Percentiles rank a stretch among this genome's conserved stretches.
Evolutionary conservation across 1,284 basidiomycete species (phyloP).

Genomic region (Ceratobasidium sp.): DNA sequence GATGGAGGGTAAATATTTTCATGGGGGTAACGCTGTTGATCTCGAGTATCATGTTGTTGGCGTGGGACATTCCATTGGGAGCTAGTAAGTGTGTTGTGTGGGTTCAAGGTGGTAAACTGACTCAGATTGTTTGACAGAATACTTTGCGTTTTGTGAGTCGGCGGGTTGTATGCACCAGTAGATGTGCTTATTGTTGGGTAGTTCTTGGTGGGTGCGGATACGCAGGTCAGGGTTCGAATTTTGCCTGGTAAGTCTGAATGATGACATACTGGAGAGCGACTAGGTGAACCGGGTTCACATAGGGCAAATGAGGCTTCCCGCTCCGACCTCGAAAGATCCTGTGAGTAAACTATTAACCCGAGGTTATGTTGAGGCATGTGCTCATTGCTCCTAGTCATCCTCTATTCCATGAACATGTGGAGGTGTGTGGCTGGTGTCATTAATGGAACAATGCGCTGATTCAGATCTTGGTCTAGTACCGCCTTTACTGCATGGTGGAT

Average conservation of each 20-base stretch:
- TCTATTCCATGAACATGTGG: slow-evolving; percentile 35
- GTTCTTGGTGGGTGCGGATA: slow-evolving; percentile 29
- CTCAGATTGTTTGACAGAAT: not conserved
- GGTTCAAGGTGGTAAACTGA: not conserved
- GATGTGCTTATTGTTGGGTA: not conserved
- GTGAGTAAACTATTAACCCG: not conserved
- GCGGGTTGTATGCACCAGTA: not conserved
- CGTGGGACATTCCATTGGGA: slow-evolving; percentile 32
- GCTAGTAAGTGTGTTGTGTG: slow-evolving; percentile 1
- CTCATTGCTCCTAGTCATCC: not conserved
- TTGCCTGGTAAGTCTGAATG: slow-evolving; percentile 21
- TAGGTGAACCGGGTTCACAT: not conserved
- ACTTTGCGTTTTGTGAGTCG: slow-evolving; percentile 32
- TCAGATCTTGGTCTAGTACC: not conserved
- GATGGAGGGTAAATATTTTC: slow-evolving; percentile 35
- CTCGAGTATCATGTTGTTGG: slow-evolving; percentile 30
- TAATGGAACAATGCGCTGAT: not conserved
- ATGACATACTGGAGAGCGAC: not conserved
- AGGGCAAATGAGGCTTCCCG: slow-evolving; percentile 34
- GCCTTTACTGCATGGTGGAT: slow-evolving; percentile 30
- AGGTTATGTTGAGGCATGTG: not conserved
- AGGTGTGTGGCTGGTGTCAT: not conserved
- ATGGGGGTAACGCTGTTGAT: slow-evolving; percentile 26
- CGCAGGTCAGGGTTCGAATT: slow-evolving; percentile 26
- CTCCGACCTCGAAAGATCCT: slow-evolving; percentile 27